Evolutionary conservation across 192 early-diverging fungal genomes (phyloP).

Genomic region (Pilaira anomala): DNA sequence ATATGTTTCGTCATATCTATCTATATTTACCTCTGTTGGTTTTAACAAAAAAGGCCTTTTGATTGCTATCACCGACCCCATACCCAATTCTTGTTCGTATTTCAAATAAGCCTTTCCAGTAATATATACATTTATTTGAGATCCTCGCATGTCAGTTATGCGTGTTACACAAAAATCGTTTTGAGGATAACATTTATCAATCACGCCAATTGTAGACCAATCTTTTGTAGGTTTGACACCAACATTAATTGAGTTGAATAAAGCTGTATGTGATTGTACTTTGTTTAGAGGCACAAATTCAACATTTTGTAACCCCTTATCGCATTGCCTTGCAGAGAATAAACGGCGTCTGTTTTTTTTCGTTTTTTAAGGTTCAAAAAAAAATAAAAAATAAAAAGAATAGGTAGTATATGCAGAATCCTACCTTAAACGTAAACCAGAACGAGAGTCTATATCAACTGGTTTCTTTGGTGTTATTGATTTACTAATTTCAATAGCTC

Average conservation of each 20-base stretch:
- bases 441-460: not conserved
- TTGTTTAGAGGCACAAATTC: constrained; percentile 2
- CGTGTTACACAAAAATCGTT: constrained; percentile 10
- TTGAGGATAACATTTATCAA: not conserved
- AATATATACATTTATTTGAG: constrained; percentile 12
- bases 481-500: too few relatives aligned
- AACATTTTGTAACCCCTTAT: not conserved
- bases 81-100: not conserved
- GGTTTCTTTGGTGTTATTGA: not conserved
- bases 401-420: too few relatives aligned
- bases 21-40: constrained; percentile 10
- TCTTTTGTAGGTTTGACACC: constrained; percentile 8
- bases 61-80: constrained; percentile 7
- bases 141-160: constrained; percentile 16
- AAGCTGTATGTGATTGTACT: not conserved
- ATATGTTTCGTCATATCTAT: not conserved
- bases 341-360: not conserved
- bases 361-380: not conserved
- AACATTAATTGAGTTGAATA: constrained; percentile 16
- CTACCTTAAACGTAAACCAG: not conserved
- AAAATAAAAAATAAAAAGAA: not conserved
- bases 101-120: constrained; percentile 11
- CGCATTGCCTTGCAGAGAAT: not conserved
- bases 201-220: constrained; percentile 23
- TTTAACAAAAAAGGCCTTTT: constrained; percentile 12